Evolutionary conservation across 257 asterid genomes (phyloP).

Genomic region (Cordia subcordata): DNA sequence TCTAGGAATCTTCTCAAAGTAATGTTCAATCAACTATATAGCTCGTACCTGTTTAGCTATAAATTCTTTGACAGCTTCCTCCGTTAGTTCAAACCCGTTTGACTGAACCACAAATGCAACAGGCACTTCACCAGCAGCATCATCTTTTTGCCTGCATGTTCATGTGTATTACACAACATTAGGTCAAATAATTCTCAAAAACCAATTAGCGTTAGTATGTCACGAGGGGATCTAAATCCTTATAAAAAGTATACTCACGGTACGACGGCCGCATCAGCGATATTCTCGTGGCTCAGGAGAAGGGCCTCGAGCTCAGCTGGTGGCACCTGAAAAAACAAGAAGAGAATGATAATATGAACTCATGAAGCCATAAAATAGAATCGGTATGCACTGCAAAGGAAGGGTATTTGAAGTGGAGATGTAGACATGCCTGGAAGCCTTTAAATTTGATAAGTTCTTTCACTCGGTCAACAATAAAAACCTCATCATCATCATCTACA

Average conservation of each 20-base stretch:
- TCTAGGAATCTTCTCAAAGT: neutral
- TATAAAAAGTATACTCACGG: conserved; percentile 45
- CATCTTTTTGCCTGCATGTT: conserved; percentile 60
- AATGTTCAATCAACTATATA: neutral
- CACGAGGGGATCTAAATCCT: neutral
- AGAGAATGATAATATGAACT: too few relatives aligned
- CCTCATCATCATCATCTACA: conserved; percentile 32
- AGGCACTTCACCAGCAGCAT: conserved; percentile 83
- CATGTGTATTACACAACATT: neutral
- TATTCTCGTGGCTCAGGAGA: conserved; percentile 54
- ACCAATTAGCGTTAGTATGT: neutral
- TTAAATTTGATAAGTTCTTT: conserved; percentile 87
- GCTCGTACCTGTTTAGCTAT: conserved; percentile 61
- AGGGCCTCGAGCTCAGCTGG: conserved; percentile 95
- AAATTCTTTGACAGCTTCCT: conserved; percentile 68
- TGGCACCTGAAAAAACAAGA: conserved; percentile 51
- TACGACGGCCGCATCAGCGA: conserved; percentile 89
- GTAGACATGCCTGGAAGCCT: conserved; percentile 61
- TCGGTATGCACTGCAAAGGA: neutral
- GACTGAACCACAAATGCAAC: conserved; percentile 81
- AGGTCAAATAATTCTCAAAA: too few relatives aligned
- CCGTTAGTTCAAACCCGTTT: conserved; percentile 53
- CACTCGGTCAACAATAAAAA: conserved; percentile 67
- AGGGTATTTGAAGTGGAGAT: neutral
- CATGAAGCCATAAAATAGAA: neutral